phyloP scores from a whole-genome alignment of 2,329 filamentous ascomycete species.

The Didymella glomerata region DNA sequence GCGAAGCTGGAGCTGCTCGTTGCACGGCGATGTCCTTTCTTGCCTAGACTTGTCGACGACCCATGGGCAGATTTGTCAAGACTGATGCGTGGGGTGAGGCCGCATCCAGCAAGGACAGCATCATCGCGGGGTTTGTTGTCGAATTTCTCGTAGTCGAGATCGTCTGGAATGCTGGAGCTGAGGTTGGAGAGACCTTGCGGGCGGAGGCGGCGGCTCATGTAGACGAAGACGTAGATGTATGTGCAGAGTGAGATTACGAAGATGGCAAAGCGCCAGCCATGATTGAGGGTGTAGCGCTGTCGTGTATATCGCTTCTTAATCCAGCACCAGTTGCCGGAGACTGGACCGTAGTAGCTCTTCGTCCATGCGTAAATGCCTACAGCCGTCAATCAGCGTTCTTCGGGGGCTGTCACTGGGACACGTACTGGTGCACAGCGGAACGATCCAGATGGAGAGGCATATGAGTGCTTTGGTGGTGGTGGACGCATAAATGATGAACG shows the following conservation, averaged over 20 bases:
- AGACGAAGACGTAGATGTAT: slow-evolving; percentile 56
- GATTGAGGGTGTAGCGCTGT: slow-evolving; percentile 57
- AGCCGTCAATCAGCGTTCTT: neutral
- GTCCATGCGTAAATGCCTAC: slow-evolving; percentile 18
- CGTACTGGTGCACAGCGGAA: slow-evolving; percentile 52
- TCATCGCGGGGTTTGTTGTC: slow-evolving; percentile 2
- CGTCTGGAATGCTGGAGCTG: slow-evolving; percentile 11
- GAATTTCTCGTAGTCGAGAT: slow-evolving; percentile 2
- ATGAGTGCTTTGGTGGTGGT: slow-evolving; percentile 43
- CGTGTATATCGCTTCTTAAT: slow-evolving; percentile 50
- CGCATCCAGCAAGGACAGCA: slow-evolving; percentile 18
- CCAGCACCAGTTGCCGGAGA: slow-evolving; percentile 62
- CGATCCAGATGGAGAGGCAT: slow-evolving; percentile 53
- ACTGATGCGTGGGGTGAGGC: slow-evolving; percentile 13
- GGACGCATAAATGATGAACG: slow-evolving; percentile 45
- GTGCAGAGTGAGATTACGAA: slow-evolving; percentile 54
- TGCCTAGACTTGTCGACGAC: neutral
- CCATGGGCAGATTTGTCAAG: neutral
- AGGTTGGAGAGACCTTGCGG: slow-evolving; percentile 17
- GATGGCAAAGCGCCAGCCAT: slow-evolving; percentile 58
- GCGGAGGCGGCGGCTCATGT: slow-evolving; percentile 34
- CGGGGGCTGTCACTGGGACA: neutral
- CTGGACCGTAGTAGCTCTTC: slow-evolving; percentile 39
- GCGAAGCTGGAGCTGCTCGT: slow-evolving; percentile 18
- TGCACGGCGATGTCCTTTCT: slow-evolving; percentile 4